These are phyloP conservation scores for Phascolomyces articulosus DNA, from an alignment of 371 early-diverging fungal species.

Conservation along the genomic window DNA sequence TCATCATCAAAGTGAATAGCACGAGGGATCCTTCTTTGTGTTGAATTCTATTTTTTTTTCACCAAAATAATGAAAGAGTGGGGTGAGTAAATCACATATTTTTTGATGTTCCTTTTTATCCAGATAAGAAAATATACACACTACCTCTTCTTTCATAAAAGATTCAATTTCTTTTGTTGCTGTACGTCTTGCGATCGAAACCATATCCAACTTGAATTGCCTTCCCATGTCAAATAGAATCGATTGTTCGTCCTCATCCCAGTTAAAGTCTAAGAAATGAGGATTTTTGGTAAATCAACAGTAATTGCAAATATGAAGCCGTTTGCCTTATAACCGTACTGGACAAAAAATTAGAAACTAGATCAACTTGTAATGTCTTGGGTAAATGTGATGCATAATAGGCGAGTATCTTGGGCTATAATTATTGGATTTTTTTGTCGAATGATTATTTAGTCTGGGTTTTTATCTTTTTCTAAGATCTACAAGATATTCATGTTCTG, in stretches of 20 bases:
- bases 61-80: not conserved
- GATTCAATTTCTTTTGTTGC: not conserved
- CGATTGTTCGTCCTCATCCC: constrained; percentile 24
- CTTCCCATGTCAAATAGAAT: constrained; percentile 24
- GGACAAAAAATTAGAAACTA: constrained; percentile 28
- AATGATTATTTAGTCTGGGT: not conserved
- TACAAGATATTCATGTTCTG: not conserved
- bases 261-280: constrained; percentile 19
- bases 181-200: not conserved
- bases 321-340: constrained; percentile 9
- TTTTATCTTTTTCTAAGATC: not conserved
- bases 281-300: not conserved
- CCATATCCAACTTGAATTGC: constrained; percentile 19
- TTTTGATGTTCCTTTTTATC: too few relatives aligned
- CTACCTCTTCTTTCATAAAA: not conserved
- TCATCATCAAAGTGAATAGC: not conserved
- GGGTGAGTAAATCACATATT: too few relatives aligned
- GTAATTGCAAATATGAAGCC: too few relatives aligned
- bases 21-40: not conserved
- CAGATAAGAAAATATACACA: too few relatives aligned
- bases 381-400: constrained; percentile 24
- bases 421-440: not conserved
- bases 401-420: constrained; percentile 22
- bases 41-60: not conserved
- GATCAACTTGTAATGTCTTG: constrained; percentile 12